Evolutionary conservation across 208 protist species (phyloP).

Genomic region (Trypanosoma melophagium): DNA sequence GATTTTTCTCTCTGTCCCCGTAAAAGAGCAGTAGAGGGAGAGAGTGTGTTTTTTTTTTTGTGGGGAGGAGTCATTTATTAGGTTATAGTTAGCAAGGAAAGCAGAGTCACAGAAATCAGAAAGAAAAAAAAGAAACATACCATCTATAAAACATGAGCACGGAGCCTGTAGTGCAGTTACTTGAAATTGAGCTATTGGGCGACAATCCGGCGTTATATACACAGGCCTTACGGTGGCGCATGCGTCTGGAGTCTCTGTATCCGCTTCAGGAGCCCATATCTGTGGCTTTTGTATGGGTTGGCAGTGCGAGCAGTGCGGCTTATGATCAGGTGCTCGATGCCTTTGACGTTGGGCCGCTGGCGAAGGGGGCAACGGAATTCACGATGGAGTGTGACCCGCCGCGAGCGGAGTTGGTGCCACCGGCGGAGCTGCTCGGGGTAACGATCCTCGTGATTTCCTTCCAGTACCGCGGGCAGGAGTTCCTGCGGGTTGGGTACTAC

Average conservation of each 20-base stretch:
- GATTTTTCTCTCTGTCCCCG: no score
- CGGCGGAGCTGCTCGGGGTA: conserved; percentile 93
- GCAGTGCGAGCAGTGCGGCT: conserved; percentile 90
- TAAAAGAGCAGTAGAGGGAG: no score
- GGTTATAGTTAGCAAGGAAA: neutral
- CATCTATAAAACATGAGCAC: conserved; percentile 19
- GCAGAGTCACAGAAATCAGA: neutral
- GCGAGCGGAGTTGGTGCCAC: conserved; percentile 87
- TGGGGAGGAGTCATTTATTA: no score
- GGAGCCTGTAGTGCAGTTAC: conserved; percentile 82
- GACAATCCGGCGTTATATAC: conserved; percentile 71
- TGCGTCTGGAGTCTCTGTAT: conserved; percentile 67
- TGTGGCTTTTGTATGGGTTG: conserved; percentile 97
- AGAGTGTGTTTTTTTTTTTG: no score
- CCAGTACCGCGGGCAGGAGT: conserved; percentile 94
- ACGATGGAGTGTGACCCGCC: conserved; percentile 93
- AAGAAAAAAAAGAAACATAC: neutral
- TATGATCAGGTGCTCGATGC: conserved; percentile 97
- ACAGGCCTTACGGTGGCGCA: conserved; percentile 64
- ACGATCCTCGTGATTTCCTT: conserved; percentile 97
- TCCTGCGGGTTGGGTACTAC: conserved; percentile 97
- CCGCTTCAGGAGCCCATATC: conserved; percentile 89
- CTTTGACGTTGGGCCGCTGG: conserved; percentile 95
- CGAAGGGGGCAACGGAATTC: conserved; percentile 93
- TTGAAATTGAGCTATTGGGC: conserved; percentile 84